These are phyloP conservation scores for Rhododendron simsii DNA, from an alignment of 148 eudicot species.

Conservation along the genomic window DNA sequence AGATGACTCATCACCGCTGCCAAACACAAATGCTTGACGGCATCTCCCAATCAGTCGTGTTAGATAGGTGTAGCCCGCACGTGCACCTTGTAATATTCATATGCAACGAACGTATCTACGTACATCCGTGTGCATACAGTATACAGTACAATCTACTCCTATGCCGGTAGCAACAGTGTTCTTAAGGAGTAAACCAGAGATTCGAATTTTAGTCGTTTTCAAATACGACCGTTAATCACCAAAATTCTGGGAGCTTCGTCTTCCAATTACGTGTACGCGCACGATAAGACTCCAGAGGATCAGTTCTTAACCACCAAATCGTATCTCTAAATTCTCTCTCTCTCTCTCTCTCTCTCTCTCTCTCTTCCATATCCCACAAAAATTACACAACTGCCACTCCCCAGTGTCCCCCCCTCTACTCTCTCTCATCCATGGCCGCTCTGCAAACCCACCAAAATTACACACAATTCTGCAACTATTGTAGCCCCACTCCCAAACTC, in stretches of 20 bases:
- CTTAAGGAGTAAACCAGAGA: background rate
- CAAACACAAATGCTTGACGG: no score
- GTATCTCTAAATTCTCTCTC: background rate
- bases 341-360: background rate
- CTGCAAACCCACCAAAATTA: constrained; percentile 19
- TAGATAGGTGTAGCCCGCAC: no score
- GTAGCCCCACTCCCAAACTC: constrained; percentile 11
- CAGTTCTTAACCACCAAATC: background rate
- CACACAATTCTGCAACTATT: constrained; percentile 7
- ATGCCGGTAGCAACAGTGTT: no score
- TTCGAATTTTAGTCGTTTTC: background rate
- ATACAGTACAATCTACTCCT: no score
- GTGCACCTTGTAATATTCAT: no score
- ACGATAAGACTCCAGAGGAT: background rate
- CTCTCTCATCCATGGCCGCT: constrained; percentile 31
- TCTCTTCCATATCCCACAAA: background rate
- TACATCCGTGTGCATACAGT: no score
- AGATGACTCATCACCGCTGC: no score
- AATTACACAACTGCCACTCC: constrained; percentile 17
- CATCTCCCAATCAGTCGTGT: no score
- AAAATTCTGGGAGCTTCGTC: constrained; percentile 11
- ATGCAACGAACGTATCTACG: no score
- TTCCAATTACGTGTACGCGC: background rate
- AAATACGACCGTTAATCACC: constrained; percentile 9
- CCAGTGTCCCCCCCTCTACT: background rate